Conservation (phyloP, 306 rosid species). For the Acacia confusa region DNA sequence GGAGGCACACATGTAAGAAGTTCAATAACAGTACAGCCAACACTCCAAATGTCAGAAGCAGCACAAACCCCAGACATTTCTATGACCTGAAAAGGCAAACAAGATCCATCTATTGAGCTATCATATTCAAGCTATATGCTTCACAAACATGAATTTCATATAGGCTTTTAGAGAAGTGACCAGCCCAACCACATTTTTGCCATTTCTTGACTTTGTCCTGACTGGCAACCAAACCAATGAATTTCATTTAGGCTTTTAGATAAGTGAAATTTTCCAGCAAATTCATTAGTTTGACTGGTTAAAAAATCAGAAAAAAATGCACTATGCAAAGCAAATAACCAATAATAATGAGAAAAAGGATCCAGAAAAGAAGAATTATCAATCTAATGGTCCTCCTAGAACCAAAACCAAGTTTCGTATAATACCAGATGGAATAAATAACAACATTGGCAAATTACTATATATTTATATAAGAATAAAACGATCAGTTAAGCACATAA, state of each 20-base stretch:
- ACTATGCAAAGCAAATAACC: not conserved
- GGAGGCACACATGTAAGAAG: conserved; percentile 98
- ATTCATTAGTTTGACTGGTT: not conserved
- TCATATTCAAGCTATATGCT: conserved; percentile 24
- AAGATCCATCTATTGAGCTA: conserved; percentile 27
- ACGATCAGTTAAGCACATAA: not conserved
- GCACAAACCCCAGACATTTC: conserved; percentile 99
- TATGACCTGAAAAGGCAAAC: conserved; percentile 72
- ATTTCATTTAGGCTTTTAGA: not conserved
- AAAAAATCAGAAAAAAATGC: not conserved
- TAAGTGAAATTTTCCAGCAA: not conserved
- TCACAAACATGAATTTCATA: conserved; percentile 7
- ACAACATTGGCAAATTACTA: not conserved
- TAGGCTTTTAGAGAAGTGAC: not conserved
- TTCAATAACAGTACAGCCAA: conserved; percentile 98
- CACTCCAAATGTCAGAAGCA: conserved; percentile 99
- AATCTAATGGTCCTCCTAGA: not conserved
- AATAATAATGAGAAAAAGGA: not conserved
- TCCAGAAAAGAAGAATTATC: not conserved
- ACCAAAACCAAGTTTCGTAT: not conserved
- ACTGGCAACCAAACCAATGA: not conserved
- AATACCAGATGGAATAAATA: not conserved
- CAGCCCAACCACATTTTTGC: not conserved
- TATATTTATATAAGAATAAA: not conserved
- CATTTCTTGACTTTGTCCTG: not conserved